Percentiles rank a stretch among this genome's conserved stretches.
These are phyloP conservation scores for Arthrobotrys sinensis DNA, from an alignment of 2,329 filamentous ascomycete species.

Conservation along the genomic window DNA sequence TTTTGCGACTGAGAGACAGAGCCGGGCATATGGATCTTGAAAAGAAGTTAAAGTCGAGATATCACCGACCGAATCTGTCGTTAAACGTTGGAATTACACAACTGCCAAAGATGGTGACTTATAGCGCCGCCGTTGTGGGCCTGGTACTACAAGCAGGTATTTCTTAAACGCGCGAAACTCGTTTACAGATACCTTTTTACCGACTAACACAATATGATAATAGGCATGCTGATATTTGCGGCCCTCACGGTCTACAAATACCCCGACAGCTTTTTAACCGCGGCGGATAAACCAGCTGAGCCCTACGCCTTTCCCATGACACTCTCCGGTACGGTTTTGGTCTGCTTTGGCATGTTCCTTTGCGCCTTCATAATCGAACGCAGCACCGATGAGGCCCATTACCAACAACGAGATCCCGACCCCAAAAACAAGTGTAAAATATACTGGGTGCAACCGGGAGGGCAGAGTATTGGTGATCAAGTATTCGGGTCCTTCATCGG, in stretches of 20 bases:
- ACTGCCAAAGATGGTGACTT: constrained; percentile 31
- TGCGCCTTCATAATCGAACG: constrained; percentile 66
- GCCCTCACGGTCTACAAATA: constrained; percentile 33
- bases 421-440: constrained; percentile 32
- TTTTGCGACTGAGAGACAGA: not conserved
- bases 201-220: not conserved
- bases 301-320: constrained; percentile 65
- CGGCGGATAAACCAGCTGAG: constrained; percentile 21
- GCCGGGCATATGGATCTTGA: constrained; percentile 10
- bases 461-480: constrained; percentile 35
- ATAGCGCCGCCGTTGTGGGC: constrained; percentile 39
- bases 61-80: constrained; percentile 58
- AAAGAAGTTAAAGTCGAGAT: constrained; percentile 40
- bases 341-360: constrained; percentile 65
- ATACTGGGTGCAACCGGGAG: constrained; percentile 49
- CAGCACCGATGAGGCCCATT: constrained; percentile 64
- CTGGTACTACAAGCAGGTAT: constrained; percentile 34
- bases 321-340: constrained; percentile 64
- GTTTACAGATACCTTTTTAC: not conserved
- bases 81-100: constrained; percentile 53
- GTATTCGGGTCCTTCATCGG: constrained; percentile 58
- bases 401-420: constrained; percentile 25
- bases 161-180: not conserved
- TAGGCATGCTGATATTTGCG: constrained; percentile 34
- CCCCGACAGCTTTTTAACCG: constrained; percentile 9